A percentile compares a stretch with the other conserved stretches of the same genome.
Conservation (phyloP, 805 yeast species). For the Starmerella vaccinii region DNA sequence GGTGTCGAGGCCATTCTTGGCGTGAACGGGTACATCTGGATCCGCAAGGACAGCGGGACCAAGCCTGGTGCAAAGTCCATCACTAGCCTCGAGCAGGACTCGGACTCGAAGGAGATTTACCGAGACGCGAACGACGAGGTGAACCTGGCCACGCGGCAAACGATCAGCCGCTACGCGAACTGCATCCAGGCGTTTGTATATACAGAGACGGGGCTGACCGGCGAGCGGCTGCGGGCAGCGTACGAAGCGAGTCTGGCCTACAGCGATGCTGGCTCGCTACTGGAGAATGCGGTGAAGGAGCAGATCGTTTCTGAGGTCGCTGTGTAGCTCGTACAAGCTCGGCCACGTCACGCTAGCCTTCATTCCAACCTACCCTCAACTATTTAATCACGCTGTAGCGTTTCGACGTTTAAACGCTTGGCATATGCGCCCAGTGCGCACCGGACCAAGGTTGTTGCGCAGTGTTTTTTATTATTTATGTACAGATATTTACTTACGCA, state of each 20-base stretch:
- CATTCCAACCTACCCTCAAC: no score
- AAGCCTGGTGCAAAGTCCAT: conserved; percentile 37
- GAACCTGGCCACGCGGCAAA: conserved; percentile 48
- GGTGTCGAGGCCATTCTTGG: conserved; percentile 83
- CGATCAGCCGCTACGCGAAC: conserved; percentile 76
- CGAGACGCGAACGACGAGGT: conserved; percentile 77
- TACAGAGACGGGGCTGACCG: conserved; percentile 80
- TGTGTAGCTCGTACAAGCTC: not conserved
- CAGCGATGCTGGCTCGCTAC: conserved; percentile 56
- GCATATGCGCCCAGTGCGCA: no score
- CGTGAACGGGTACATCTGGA: conserved; percentile 91
- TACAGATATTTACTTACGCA: conserved; percentile 8
- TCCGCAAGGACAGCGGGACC: conserved; percentile 49
- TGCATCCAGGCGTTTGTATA: conserved; percentile 73
- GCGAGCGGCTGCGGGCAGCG: conserved; percentile 63
- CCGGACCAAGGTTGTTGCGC: not conserved
- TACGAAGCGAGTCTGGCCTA: conserved; percentile 85
- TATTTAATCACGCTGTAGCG: no score
- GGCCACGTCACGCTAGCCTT: no score
- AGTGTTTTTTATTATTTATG: not conserved
- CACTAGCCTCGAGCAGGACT: conserved; percentile 80
- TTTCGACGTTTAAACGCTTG: no score
- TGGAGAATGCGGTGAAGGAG: conserved; percentile 64
- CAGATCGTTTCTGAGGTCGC: conserved; percentile 21
- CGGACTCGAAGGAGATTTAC: conserved; percentile 86